Base-by-base conservation (phyloP, 331 rosid species). In the Malus hybrid region DNA sequence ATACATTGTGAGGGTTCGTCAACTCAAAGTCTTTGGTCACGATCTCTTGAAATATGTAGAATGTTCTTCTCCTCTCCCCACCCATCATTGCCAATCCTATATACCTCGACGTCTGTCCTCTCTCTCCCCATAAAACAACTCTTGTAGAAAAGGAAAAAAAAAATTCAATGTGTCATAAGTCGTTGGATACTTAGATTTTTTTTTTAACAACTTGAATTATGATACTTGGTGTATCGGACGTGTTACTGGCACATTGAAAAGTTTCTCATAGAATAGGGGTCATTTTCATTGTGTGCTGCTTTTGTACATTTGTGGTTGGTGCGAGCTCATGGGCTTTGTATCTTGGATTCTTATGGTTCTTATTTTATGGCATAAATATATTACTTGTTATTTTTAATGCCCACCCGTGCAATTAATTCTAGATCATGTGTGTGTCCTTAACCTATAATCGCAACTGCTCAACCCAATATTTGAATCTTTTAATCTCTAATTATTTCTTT, bases 351-450 rank as follows among this genome's bases (percentile, higher is more conserved):
- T 16, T 50, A 2, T 50, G 56, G 56, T 50, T 50, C 3, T 9
- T 16, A 6, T 50, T 42, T 50, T 50, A 15, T 16, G 6, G n/a
- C 56, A 50, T 50, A 52, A 52, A 52, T 52, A 52, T 20, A 60
- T 26, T 60, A 36, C 24, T 24, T 60, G 58, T 13, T 39, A 57
- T 72, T 24, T 10, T n/a, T 60, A 60, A 13, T 60, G 68, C 42
- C 46, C 44, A 44, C 5, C 68, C 60, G 69, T 73, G 68, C 60
- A 73, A 73, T 62, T 2, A 10, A 11, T 3, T 36, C 44, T 36
- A 44, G 44, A 62, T n/a, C 61, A 29, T 73, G 7, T 46, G n/a
- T 19, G 61, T 28, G 77, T 74, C 77, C 30, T 42, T 63, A 29
- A 24, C 46, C 48, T 63, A 46, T 46, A 30, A 74, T 30, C 46